Evolutionary conservation across 2,329 filamentous ascomycete genomes (phyloP).

Genomic region (Colletotrichum tropicale): DNA sequence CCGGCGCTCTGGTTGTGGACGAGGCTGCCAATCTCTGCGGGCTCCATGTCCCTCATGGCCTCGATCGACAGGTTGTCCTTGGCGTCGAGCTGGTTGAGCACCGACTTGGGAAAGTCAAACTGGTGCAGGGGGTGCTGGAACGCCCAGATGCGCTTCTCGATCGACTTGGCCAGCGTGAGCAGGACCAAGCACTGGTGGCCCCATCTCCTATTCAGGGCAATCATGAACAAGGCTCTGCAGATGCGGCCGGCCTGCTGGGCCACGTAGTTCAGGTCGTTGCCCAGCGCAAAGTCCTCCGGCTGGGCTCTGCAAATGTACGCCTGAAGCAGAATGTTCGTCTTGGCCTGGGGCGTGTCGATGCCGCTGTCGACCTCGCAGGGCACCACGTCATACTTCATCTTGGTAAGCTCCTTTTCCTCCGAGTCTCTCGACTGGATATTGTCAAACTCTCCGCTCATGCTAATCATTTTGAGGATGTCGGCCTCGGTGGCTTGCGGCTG

Average conservation of each 20-base stretch:
- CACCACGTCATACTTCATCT: constrained; percentile 72
- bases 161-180: constrained; percentile 91
- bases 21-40: constrained; percentile 85
- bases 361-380: constrained; percentile 81
- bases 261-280: constrained; percentile 92
- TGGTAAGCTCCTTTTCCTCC: constrained; percentile 85
- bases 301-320: constrained; percentile 89
- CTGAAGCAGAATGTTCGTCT: constrained; percentile 95
- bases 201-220: constrained; percentile 93
- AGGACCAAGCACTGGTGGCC: constrained; percentile 93
- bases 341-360: constrained; percentile 76
- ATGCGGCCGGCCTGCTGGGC: constrained; percentile 96
- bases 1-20: constrained; percentile 93
- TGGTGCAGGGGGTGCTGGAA: constrained; percentile 95
- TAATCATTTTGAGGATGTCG: constrained; percentile 94
- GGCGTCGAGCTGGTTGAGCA: constrained; percentile 85
- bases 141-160: constrained; percentile 94
- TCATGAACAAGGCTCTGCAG: constrained; percentile 94
- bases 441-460: constrained; percentile 97
- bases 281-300: constrained; percentile 90
- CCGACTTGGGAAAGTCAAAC: constrained; percentile 85
- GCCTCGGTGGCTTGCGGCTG: constrained; percentile 82
- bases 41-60: constrained; percentile 88
- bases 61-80: constrained; percentile 81
- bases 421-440: constrained; percentile 93